Evolutionary conservation across 2,329 filamentous ascomycete genomes (phyloP).

Genomic region (Diaporthe citri): DNA sequence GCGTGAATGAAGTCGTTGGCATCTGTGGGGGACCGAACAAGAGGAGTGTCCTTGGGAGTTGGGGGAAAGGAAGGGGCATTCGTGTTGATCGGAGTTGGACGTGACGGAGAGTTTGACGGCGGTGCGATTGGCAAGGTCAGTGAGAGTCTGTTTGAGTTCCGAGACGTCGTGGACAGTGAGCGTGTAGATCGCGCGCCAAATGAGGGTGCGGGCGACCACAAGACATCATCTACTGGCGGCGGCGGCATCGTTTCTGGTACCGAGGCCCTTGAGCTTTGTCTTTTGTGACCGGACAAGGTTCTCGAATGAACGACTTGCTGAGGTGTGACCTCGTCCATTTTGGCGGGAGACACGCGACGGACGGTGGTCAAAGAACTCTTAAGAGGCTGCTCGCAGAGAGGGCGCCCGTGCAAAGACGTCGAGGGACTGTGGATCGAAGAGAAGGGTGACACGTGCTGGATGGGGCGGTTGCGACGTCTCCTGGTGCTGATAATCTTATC

Average conservation of each 20-base stretch:
- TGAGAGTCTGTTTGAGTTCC: slow-evolving; percentile 70
- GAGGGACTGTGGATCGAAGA: slow-evolving; percentile 19
- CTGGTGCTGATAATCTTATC: slow-evolving; percentile 47
- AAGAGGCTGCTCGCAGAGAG: slow-evolving; percentile 30
- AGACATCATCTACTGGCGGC: slow-evolving; percentile 51
- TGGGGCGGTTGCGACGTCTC: slow-evolving; percentile 44
- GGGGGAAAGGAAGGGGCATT: slow-evolving; percentile 59
- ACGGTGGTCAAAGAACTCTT: slow-evolving; percentile 41
- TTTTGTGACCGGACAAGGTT: slow-evolving; percentile 32
- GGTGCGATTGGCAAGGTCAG: slow-evolving; percentile 72
- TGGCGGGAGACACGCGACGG: slow-evolving; percentile 43
- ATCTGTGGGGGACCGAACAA: slow-evolving; percentile 62
- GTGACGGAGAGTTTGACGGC: slow-evolving; percentile 64
- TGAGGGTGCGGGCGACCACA: slow-evolving; percentile 46
- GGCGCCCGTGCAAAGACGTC: not conserved
- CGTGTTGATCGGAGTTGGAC: slow-evolving; percentile 63
- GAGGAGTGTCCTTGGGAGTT: slow-evolving; percentile 62
- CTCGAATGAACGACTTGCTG: slow-evolving; percentile 37
- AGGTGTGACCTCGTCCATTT: slow-evolving; percentile 44
- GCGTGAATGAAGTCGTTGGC: slow-evolving; percentile 83
- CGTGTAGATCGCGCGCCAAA: slow-evolving; percentile 61
- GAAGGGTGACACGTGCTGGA: slow-evolving; percentile 41
- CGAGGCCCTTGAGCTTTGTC: slow-evolving; percentile 43
- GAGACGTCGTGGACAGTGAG: slow-evolving; percentile 65
- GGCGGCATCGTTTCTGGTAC: slow-evolving; percentile 53